Percentiles rank a stretch among this genome's conserved stretches.
Conservation (phyloP, 1,284 basidiomycete species). For the Takashimella koratensis region DNA sequence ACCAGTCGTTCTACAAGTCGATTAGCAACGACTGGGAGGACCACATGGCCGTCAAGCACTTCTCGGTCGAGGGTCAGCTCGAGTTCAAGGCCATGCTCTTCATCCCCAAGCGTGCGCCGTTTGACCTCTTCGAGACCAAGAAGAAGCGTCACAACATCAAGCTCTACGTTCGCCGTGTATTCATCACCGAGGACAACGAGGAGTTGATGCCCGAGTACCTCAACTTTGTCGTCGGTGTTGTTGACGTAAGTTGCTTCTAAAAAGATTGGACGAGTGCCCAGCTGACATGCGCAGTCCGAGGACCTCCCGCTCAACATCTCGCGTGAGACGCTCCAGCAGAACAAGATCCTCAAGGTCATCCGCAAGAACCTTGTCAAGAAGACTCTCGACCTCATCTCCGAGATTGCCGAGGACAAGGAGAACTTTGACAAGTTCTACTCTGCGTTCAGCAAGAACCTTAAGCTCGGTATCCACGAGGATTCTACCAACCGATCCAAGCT, state of each 20-base stretch:
- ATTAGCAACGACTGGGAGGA: constrained; percentile 99
- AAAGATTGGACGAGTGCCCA: background rate
- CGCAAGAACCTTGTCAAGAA: constrained; percentile 97
- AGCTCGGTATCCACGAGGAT: constrained; percentile 99
- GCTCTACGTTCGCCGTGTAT: constrained; percentile 99
- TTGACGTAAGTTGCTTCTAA: constrained; percentile 58
- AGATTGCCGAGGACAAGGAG: constrained; percentile 99
- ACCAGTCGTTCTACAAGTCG: constrained; percentile 97
- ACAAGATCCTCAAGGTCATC: constrained; percentile 93
- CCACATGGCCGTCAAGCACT: constrained; percentile 98
- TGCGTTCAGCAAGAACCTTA: constrained; percentile 94
- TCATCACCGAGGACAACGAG: constrained; percentile 99
- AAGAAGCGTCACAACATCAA: constrained; percentile 99
- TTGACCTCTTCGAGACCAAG: constrained; percentile 99
- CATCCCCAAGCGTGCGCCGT: constrained; percentile 94
- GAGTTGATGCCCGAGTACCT: constrained; percentile 99
- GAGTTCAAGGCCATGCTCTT: constrained; percentile 99
- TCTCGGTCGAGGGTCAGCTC: constrained; percentile 99
- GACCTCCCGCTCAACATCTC: constrained; percentile 99
- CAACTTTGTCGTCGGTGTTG: constrained; percentile 99
- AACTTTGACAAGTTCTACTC: constrained; percentile 95
- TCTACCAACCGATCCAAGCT: constrained; percentile 99
- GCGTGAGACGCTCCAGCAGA: constrained; percentile 99
- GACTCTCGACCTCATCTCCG: constrained; percentile 88
- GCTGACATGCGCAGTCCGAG: constrained; percentile 60